phyloP scores from a whole-genome alignment of 345 rosid genomes.

The Psidium guajava region DNA sequence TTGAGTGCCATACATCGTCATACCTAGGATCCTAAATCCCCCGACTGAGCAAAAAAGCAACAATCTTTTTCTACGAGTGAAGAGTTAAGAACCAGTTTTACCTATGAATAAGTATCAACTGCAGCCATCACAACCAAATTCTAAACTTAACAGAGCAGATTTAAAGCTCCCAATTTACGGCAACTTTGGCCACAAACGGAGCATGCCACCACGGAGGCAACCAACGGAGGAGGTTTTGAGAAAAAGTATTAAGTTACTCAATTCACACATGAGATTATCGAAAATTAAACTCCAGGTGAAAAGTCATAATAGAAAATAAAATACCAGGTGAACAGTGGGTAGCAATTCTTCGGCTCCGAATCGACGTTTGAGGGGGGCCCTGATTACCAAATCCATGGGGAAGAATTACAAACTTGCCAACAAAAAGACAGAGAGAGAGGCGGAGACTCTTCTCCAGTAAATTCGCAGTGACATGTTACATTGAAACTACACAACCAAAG shows the following conservation, averaged over 20 bases:
- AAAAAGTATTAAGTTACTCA: neutral
- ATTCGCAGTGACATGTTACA: neutral
- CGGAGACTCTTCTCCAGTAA: neutral
- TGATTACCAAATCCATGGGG: slow-evolving; percentile 6
- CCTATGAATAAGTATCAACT: accelerated
- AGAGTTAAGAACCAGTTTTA: neutral
- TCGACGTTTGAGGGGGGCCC: slow-evolving; percentile 48
- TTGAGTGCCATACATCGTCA: neutral
- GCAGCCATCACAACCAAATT: neutral
- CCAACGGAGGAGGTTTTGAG: neutral
- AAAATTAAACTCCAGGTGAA: neutral
- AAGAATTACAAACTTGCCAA: neutral
- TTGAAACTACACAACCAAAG: neutral
- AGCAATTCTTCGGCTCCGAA: slow-evolving; percentile 26
- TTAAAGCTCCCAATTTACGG: neutral
- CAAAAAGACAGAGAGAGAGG: neutral
- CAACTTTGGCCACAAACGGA: neutral
- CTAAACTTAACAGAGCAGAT: neutral
- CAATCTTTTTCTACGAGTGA: neutral
- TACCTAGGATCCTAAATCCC: neutral
- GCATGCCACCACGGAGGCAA: neutral
- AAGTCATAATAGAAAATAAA: neutral
- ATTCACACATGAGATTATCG: neutral
- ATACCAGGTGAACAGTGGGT: slow-evolving; percentile 55
- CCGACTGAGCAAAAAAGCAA: neutral